These are phyloP conservation scores for Porosira glacialis DNA, from an alignment of 352 stramenopile genomes.

Conservation along the genomic window DNA sequence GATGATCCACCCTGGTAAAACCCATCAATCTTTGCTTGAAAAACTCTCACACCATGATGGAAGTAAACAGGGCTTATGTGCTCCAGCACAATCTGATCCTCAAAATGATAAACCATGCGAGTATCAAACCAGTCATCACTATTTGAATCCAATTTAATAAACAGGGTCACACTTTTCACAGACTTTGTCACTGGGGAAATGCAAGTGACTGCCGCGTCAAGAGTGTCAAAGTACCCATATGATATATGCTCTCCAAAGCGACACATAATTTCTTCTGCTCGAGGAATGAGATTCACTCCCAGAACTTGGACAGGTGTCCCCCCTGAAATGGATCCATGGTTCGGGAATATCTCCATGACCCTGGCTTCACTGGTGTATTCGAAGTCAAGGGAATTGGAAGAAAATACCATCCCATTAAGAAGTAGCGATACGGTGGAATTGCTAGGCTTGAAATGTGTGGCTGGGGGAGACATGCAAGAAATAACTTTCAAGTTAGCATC, in stretches of 20 bases:
- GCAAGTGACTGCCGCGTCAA: slow-evolving; percentile 11
- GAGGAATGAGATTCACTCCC: slow-evolving; percentile 28
- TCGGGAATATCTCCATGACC: slow-evolving; percentile 11
- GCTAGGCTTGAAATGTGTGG: slow-evolving; percentile 3
- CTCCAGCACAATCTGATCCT: slow-evolving; percentile 17
- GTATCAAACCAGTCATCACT: slow-evolving; percentile 21
- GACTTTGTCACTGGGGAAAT: slow-evolving; percentile 8
- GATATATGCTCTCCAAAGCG: slow-evolving; percentile 18
- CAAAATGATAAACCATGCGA: slow-evolving; percentile 28
- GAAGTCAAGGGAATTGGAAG: slow-evolving; percentile 24
- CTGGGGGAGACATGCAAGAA: slow-evolving; percentile 2
- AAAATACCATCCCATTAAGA: slow-evolving; percentile 5
- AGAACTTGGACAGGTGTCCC: slow-evolving; percentile 11
- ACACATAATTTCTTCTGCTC: slow-evolving; percentile 5
- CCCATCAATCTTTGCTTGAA: slow-evolving; percentile 10
- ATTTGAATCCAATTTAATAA: slow-evolving; percentile 10
- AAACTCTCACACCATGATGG: neutral
- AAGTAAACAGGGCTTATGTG: slow-evolving; percentile 20
- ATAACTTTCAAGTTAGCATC: slow-evolving; percentile 2
- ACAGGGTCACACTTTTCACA: slow-evolving; percentile 7
- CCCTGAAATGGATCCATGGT: slow-evolving; percentile 9
- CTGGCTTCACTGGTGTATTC: slow-evolving; percentile 17
- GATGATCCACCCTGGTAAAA: slow-evolving; percentile 5
- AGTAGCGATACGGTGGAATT: slow-evolving; percentile 9
- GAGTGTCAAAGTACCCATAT: slow-evolving; percentile 24